Percentiles rank a stretch among this genome's conserved stretches.
phyloP scores from a whole-genome alignment of 2,329 filamentous ascomycete genomes.

The Colletotrichum gloeosporioides region DNA sequence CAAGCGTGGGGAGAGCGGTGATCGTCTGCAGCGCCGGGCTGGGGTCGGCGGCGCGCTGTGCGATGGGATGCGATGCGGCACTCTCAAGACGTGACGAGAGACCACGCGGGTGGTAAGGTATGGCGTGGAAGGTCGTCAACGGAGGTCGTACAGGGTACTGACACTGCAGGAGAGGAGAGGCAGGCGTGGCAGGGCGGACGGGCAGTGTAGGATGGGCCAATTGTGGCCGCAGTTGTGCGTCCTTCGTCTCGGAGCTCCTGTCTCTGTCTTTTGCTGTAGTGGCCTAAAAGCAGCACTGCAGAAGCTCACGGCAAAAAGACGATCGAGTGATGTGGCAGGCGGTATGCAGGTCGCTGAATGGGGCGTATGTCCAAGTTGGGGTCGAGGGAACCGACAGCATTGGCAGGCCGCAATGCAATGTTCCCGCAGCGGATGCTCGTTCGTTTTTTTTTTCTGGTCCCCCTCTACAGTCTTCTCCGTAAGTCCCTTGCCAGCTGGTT shows the following conservation, averaged over 20 bases:
- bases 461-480: not conserved
- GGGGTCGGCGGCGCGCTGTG: slow-evolving; percentile 4
- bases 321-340: slow-evolving; percentile 50
- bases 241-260: slow-evolving; percentile 13
- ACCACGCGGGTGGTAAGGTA: not conserved
- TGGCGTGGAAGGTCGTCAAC: not conserved
- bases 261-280: slow-evolving; percentile 30
- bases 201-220: slow-evolving; percentile 18
- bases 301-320: slow-evolving; percentile 41
- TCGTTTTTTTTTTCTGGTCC: not conserved
- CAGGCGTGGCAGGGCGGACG: slow-evolving; percentile 17
- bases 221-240: slow-evolving; percentile 16
- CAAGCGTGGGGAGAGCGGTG: slow-evolving; percentile 15
- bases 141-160: slow-evolving; percentile 12
- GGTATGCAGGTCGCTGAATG: slow-evolving; percentile 51
- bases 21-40: slow-evolving; percentile 3
- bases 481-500: slow-evolving; percentile 1
- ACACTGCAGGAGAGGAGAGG: slow-evolving; percentile 9
- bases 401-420: slow-evolving; percentile 14
- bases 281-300: slow-evolving; percentile 43
- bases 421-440: slow-evolving; percentile 13
- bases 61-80: slow-evolving; percentile 16
- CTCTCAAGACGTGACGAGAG: not conserved
- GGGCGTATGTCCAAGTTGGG: slow-evolving; percentile 38
- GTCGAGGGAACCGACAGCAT: slow-evolving; percentile 27